These are phyloP conservation scores for Yamadazyma spencermartinsiae DNA, from an alignment of 1,139 yeast species.

Conservation along the genomic window DNA sequence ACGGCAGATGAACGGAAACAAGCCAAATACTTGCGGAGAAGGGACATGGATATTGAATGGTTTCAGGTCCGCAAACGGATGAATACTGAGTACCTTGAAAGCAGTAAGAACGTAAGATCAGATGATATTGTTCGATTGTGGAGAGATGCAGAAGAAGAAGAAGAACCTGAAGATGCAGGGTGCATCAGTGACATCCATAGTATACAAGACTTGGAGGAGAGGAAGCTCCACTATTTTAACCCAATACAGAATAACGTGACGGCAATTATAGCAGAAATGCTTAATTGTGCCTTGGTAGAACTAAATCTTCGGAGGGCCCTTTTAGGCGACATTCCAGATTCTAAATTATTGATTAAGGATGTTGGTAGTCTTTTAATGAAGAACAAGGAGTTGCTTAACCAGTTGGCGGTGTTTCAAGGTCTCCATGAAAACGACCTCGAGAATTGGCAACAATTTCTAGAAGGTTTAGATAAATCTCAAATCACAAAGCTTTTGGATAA, in stretches of 20 bases:
- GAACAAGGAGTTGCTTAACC: constrained; percentile 8
- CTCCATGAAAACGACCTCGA: constrained; percentile 11
- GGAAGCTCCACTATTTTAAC: constrained; percentile 9
- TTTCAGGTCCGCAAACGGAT: constrained; percentile 4
- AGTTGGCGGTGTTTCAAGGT: background rate
- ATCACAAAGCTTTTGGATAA: constrained; percentile 15
- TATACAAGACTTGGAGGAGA: background rate
- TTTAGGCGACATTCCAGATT: constrained; percentile 11
- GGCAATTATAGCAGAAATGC: constrained; percentile 11
- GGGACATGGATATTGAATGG: constrained; percentile 8
- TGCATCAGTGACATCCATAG: background rate
- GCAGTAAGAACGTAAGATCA: background rate
- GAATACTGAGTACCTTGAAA: constrained; percentile 4
- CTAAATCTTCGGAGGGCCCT: constrained; percentile 23
- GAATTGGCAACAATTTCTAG: constrained; percentile 18
- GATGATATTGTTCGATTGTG: background rate
- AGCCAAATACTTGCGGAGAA: constrained; percentile 10
- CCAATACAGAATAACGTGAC: constrained; percentile 11
- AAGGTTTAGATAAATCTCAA: constrained; percentile 15
- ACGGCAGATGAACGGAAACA: constrained; percentile 1
- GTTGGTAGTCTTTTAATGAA: constrained; percentile 6
- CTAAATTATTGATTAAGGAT: constrained; percentile 8
- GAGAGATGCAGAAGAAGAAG: background rate
- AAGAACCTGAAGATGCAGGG: no score
- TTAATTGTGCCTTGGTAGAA: constrained; percentile 28